Evolutionary conservation across 1,284 basidiomycete genomes (phyloP).

Genomic region (Ceratobasidium sp.): DNA sequence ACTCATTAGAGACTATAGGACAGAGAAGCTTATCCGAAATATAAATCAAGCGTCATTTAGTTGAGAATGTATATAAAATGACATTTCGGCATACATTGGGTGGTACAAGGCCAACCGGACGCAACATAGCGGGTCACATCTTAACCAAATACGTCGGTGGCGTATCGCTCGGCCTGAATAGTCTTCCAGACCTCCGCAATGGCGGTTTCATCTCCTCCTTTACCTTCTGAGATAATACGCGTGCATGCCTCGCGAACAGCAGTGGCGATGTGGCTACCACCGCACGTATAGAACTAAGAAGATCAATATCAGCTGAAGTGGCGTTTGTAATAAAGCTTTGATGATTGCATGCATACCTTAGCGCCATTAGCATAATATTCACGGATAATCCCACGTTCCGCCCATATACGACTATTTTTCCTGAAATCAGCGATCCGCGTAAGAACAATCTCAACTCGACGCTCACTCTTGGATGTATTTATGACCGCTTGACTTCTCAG

Average conservation of each 20-base stretch:
- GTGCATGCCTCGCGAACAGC: conserved; percentile 53
- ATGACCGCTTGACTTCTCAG: conserved; percentile 54
- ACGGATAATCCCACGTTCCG: conserved; percentile 53
- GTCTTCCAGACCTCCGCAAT: conserved; percentile 49
- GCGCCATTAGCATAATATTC: conserved; percentile 52
- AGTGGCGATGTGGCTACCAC: conserved; percentile 53
- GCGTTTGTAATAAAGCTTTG: background rate
- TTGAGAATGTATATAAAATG: too few species aligned
- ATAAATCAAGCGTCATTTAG: too few species aligned
- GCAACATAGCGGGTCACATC: too few species aligned
- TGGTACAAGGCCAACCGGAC: too few species aligned
- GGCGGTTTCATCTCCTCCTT: conserved; percentile 47
- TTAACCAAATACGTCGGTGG: conserved; percentile 55
- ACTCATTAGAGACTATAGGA: too few species aligned
- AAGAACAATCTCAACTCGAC: too few species aligned
- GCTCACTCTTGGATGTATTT: conserved; percentile 62
- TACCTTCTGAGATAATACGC: conserved; percentile 51
- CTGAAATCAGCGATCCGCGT: too few species aligned
- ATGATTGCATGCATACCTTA: conserved; percentile 39
- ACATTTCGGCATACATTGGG: too few species aligned
- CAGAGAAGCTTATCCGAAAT: too few species aligned
- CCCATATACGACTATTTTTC: conserved; percentile 55
- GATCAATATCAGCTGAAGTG: background rate
- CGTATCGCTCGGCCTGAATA: conserved; percentile 54
- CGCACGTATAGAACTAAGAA: conserved; percentile 52